These are phyloP conservation scores for Phialophora tarda DNA, from an alignment of 2,329 filamentous ascomycete species.

Conservation along the genomic window DNA sequence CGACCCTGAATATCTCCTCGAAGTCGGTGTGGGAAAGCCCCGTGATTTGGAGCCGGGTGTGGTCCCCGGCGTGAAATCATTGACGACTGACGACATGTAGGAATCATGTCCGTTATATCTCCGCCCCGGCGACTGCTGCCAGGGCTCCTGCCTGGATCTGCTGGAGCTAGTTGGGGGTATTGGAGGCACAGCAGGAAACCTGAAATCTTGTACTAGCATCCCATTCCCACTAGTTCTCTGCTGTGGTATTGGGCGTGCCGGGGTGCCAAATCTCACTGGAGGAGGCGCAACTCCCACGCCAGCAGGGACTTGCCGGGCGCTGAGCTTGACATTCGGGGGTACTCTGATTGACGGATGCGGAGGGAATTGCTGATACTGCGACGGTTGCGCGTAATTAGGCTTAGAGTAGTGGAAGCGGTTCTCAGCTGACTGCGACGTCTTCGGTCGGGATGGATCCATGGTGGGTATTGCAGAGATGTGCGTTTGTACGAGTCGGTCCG, in stretches of 20 bases:
- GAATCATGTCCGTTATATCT: conserved; percentile 34
- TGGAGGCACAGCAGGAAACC: conserved; percentile 31
- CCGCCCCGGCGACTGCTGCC: conserved; percentile 23
- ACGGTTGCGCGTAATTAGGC: conserved; percentile 33
- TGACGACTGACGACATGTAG: conserved; percentile 35
- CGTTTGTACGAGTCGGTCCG: background rate
- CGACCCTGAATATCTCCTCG: conserved; percentile 31
- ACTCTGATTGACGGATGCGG: conserved; percentile 32
- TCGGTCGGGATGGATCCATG: conserved; percentile 17
- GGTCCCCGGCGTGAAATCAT: conserved; percentile 32
- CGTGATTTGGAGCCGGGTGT: conserved; percentile 30
- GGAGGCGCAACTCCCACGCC: conserved; percentile 35
- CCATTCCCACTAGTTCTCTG: conserved; percentile 20
- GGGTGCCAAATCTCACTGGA: conserved; percentile 26
- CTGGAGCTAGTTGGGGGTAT: conserved; percentile 23
- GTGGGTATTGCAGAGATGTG: background rate
- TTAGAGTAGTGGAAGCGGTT: conserved; percentile 34
- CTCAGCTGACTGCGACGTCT: conserved; percentile 16
- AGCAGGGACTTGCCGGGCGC: conserved; percentile 30
- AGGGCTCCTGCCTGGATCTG: conserved; percentile 22
- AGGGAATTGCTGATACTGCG: conserved; percentile 34
- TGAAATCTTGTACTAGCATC: conserved; percentile 33
- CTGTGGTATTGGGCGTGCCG: conserved; percentile 14
- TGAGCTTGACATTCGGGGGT: conserved; percentile 32
- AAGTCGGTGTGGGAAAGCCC: conserved; percentile 32